A percentile compares a stretch with the other conserved stretches of the same genome.
These are phyloP conservation scores for Shiraia bambusicola DNA, from an alignment of 2,329 filamentous ascomycete genomes.

Conservation along the genomic window DNA sequence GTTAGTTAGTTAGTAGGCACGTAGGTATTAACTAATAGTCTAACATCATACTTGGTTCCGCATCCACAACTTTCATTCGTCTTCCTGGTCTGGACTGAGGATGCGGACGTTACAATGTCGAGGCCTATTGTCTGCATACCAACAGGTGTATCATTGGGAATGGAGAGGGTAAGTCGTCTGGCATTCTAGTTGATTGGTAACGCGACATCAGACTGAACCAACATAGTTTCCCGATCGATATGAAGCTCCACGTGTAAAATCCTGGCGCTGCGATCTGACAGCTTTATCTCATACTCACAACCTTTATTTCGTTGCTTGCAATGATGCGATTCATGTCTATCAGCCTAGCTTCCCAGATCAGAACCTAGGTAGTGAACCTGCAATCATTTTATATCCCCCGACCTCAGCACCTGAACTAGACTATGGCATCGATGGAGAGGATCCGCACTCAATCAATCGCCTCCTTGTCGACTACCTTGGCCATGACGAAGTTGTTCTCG, in stretches of 20 bases:
- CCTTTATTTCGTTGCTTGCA: conserved; percentile 52
- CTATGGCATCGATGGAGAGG: conserved; percentile 34
- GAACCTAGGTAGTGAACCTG: conserved; percentile 36
- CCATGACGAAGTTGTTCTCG: conserved; percentile 51
- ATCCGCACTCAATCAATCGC: conserved; percentile 50
- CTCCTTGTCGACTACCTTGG: conserved; percentile 49
- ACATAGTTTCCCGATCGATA: conserved; percentile 13
- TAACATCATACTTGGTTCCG: background rate
- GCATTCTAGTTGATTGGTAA: background rate
- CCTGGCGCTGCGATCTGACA: conserved; percentile 50
- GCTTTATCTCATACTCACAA: conserved; percentile 50
- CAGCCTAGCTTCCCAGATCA: conserved; percentile 49
- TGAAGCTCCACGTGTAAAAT: conserved; percentile 24
- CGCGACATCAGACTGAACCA: conserved; percentile 3
- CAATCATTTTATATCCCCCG: conserved; percentile 44
- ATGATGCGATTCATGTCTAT: conserved; percentile 45
- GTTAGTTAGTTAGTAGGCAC: too few species aligned
- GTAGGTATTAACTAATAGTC: too few species aligned
- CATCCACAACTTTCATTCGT: background rate
- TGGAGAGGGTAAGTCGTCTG: conserved; percentile 25
- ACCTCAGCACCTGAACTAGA: conserved; percentile 32
- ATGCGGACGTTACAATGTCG: conserved; percentile 9
- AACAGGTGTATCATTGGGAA: conserved; percentile 26
- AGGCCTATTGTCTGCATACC: conserved; percentile 25
- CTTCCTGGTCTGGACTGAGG: background rate